Evolutionary conservation across 2,329 filamentous ascomycete genomes (phyloP).

Genomic region (Aspergillus neoniger): DNA sequence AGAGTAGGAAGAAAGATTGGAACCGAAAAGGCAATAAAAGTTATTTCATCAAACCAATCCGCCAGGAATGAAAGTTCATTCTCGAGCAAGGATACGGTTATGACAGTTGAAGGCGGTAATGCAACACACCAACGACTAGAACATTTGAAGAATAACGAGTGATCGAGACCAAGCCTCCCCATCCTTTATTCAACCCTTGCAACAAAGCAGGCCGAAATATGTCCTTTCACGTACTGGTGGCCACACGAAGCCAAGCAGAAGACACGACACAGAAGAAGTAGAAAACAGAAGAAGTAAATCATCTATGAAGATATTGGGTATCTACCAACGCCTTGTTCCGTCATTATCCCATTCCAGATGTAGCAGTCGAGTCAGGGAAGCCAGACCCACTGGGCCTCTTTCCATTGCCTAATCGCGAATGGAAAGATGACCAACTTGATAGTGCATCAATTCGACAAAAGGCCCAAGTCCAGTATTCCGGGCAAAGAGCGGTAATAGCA

Average conservation of each 20-base stretch:
- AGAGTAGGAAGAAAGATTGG: background rate
- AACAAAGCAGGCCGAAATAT: constrained; percentile 1
- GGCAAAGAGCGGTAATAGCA: constrained; percentile 30
- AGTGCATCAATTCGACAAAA: constrained; percentile 33
- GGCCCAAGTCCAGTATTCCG: constrained; percentile 35
- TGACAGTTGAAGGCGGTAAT: constrained; percentile 9
- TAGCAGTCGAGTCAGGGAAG: constrained; percentile 28
- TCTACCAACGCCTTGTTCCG: constrained; percentile 48
- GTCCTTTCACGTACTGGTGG: background rate
- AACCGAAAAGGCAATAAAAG: background rate
- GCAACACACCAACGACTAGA: constrained; percentile 7
- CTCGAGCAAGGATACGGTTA: constrained; percentile 3
- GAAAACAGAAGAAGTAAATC: constrained; percentile 26
- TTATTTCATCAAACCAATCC: background rate
- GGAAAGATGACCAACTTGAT: constrained; percentile 23
- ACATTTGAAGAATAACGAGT: constrained; percentile 5
- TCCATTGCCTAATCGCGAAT: constrained; percentile 23
- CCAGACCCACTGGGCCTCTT: constrained; percentile 26
- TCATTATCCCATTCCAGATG: constrained; percentile 39
- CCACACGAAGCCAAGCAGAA: constrained; percentile 16
- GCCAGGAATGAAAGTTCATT: constrained; percentile 1
- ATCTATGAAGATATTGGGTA: constrained; percentile 44
- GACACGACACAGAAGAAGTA: constrained; percentile 19
- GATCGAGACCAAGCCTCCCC: constrained; percentile 5
- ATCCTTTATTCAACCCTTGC: background rate